Conservation (phyloP, 1,139 yeast species). For the Yamadazyma kanchanaburiensis region DNA sequence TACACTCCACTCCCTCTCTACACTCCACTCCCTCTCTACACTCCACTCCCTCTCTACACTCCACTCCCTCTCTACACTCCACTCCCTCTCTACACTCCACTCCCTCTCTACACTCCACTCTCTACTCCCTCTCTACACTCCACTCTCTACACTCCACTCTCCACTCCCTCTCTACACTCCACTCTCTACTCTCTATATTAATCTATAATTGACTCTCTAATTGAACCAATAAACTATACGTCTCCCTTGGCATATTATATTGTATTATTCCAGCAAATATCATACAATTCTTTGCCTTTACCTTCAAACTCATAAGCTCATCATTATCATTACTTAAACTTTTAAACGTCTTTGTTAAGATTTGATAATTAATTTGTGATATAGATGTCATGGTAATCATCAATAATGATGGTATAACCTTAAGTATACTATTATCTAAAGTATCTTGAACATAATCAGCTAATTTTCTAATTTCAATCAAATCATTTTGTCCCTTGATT, state of each 20-base stretch:
- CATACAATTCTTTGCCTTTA: slow-evolving; percentile 82
- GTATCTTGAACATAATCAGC: slow-evolving; percentile 43
- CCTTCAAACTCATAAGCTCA: slow-evolving; percentile 51
- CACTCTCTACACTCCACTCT: too few species aligned
- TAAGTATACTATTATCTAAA: slow-evolving; percentile 68
- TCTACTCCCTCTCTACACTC: too few species aligned
- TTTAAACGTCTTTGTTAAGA: slow-evolving; percentile 46
- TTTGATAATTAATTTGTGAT: slow-evolving; percentile 52
- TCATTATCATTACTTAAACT: slow-evolving; percentile 52
- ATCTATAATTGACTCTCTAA: slow-evolving; percentile 52
- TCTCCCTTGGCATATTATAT: slow-evolving; percentile 91
- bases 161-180: too few species aligned
- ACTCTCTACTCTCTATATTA: background rate
- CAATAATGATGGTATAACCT: slow-evolving; percentile 76
- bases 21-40: too few species aligned
- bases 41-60: too few species aligned
- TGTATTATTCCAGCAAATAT: slow-evolving; percentile 95
- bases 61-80: too few species aligned
- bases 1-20: too few species aligned
- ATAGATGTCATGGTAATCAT: slow-evolving; percentile 81
- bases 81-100: too few species aligned
- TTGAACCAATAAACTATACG: slow-evolving; percentile 69
- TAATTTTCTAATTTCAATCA: slow-evolving; percentile 32
- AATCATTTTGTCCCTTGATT: slow-evolving; percentile 38
- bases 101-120: too few species aligned